A percentile compares a stretch with the other conserved stretches of the same genome.
Evolutionary conservation across 2,329 filamentous ascomycete species (phyloP).

Genomic region (Thelonectria rubi): DNA sequence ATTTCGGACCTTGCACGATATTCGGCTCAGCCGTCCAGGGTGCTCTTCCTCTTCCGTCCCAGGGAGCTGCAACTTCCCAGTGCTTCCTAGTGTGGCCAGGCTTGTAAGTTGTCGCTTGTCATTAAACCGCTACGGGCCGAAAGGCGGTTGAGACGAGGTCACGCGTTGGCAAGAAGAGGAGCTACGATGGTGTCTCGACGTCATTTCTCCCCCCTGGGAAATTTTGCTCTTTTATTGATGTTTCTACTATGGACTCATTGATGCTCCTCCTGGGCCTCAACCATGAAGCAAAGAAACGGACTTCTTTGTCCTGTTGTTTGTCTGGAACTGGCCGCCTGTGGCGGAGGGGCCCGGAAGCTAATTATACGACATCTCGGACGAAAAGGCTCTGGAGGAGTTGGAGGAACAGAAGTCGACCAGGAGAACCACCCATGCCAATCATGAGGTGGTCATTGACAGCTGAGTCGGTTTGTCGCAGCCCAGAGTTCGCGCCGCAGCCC

Average conservation of each 20-base stretch:
- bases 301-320: not conserved
- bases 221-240: not conserved
- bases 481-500: constrained; percentile 12
- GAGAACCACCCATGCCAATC: not conserved
- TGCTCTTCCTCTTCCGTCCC: constrained; percentile 32
- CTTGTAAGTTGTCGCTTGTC: constrained; percentile 11
- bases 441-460: constrained; percentile 6
- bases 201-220: too few relatives aligned
- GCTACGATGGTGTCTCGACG: not conserved
- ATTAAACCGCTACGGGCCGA: constrained; percentile 31
- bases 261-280: not conserved
- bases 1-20: constrained; percentile 37
- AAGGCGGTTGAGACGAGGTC: constrained; percentile 23
- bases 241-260: not conserved
- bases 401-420: not conserved
- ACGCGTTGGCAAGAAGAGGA: constrained; percentile 5
- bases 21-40: constrained; percentile 36
- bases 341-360: constrained; percentile 28
- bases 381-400: not conserved
- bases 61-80: constrained; percentile 25
- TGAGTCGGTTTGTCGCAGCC: constrained; percentile 18
- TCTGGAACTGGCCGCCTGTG: constrained; percentile 6
- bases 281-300: not conserved
- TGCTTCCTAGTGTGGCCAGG: constrained; percentile 15
- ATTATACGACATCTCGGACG: not conserved